Evolutionary conservation across 257 asterid genomes (phyloP), one percentile per base, ranked within the genome.

Genomic region (Penstemon barbatus): DNA sequence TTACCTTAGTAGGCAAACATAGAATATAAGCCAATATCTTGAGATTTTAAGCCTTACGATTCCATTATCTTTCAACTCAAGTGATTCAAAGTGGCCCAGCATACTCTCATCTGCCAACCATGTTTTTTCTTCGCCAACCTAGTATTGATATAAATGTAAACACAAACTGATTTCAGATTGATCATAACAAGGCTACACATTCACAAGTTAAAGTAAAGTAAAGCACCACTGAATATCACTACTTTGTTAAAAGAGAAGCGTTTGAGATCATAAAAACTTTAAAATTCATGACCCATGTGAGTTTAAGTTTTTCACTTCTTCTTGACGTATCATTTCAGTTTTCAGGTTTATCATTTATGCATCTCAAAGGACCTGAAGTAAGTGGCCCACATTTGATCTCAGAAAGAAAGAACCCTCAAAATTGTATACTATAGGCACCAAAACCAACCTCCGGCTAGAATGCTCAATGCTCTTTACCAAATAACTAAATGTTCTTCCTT

Each of bases 91-190:
- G 75, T 91, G 86, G 60, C 81, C 85, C 89, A 91, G 64, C 71
- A 81, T 78, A 51, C 69, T 82, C 75, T 83, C 97, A 78, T 91
- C 96, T 67, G 96, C 91, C 86, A 94, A 80, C 99, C 99, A 94
- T 13, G 96, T 82, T 83, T 73, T 80, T 68, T 65, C 73, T 81
- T 87, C 97, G 73, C 71, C 83, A 78, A 74, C 85, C 97, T 91
- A 63, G 71, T 62, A 72, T 62, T 68, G 68, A 61, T 40, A 69
- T 60, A 68, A 74, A 61, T 36, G 77, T 67, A 61, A 56, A 63
- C 71, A 72, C 69, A 65, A 65, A 70, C 49, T 12, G 40, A 48
- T 61, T 78, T 57, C 55, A 25, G 33, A 46, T 38, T 42, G 38
- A 50, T 51, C 50, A 74, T 72, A 70, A 40, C 48, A 70, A 74